Evolutionary conservation across 139 green algal genomes (phyloP).

Genomic region (Mychonastes homosphaera): DNA sequence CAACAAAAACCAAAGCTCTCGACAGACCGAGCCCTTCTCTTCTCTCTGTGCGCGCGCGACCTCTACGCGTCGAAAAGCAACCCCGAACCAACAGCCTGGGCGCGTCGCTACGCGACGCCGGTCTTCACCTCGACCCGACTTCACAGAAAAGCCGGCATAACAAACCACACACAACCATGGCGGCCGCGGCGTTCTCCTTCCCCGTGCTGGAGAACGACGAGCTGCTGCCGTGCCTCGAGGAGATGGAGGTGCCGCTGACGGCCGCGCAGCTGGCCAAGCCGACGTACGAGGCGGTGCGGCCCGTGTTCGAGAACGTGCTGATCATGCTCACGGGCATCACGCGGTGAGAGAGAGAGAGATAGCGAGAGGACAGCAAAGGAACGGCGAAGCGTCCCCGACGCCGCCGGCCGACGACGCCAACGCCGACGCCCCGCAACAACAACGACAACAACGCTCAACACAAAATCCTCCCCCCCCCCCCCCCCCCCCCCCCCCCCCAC

Average conservation of each 20-base stretch:
- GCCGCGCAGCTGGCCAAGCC: constrained; percentile 64
- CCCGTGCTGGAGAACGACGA: constrained; percentile 63
- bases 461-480: not conserved
- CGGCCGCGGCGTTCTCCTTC: no score
- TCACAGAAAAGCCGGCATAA: no score
- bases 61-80: no score
- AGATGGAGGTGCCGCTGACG: constrained; percentile 66
- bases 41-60: no score
- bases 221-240: constrained; percentile 66
- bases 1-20: no score
- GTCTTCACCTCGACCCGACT: no score
- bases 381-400: not conserved
- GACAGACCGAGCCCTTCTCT: no score
- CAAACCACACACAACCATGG: no score
- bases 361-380: no score
- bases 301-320: constrained; percentile 66
- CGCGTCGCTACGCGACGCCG: no score
- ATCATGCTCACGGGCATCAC: constrained; percentile 59
- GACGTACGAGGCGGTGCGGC: constrained; percentile 57
- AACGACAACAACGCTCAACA: not conserved
- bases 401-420: not conserved
- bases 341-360: constrained; percentile 27
- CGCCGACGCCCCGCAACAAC: not conserved
- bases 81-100: no score
- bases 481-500: no score